Base-by-base conservation (phyloP, 2,329 filamentous ascomycete genomes). In the Penicillium sp. region DNA sequence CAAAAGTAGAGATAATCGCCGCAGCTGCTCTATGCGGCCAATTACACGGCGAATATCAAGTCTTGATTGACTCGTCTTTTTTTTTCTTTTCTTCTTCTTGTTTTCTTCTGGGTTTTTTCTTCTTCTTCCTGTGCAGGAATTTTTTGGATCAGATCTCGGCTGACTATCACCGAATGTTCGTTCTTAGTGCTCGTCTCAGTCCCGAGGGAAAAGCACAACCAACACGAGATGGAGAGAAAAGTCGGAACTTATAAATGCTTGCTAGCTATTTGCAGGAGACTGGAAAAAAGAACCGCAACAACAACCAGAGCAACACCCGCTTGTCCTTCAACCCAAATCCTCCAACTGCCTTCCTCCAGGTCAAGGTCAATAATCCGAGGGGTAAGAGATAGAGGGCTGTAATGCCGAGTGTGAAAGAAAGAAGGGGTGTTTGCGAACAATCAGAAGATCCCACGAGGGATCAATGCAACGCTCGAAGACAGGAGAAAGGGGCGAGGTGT, bases 221-320 rank as follows among this genome's bases (percentile, higher is more conserved):
- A 67, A 67, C 56, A 61, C 55, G 64, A 70, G 65, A 68, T 68
- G 67, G 65, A 71, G 67, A 67, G 58, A 66, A 68, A 63, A 67
- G 69, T 67, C 71, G 66, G 60, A 73, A 71, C 63, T 73, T 74
- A 71, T 75, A 72, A 75, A 76, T 75, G 72, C 67, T 76, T 75
- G 71, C 73, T 77, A 76, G 73, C 74, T 76, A 76, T 71, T 65
- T 72, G 71, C 61, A 70, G 67, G 70, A 70, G 67, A 71, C 61
- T 67, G 65, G 67, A 71, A 65, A 71, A 65, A 71, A 71, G 64
- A 70, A 71, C 62, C 74, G 63, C 13, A 23, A 14, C n/a, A 6
- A 42, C 7, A 42, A 6, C 19, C 24, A n/a, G 14, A 24, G 68
- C 67, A 67, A 28, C 24, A 28, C 24, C 5, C 64, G 63, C 68